Evolutionary conservation across 305 asterid species (phyloP).

Genomic region (Fraxinus baroniana): DNA sequence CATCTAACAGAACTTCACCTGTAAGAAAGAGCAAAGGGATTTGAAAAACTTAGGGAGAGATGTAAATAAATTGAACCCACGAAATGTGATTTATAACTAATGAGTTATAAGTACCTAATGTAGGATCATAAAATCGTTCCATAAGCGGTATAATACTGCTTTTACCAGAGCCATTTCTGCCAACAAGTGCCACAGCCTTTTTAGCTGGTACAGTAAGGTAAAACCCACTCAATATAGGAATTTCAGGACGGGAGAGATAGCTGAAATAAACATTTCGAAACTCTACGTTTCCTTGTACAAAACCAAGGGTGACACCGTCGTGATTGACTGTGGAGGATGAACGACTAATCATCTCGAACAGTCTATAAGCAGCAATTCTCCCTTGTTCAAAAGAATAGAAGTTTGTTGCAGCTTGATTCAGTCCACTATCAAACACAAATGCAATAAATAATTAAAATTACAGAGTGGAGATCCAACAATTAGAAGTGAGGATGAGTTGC

Average conservation of each 20-base stretch:
- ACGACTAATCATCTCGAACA: conserved; percentile 95
- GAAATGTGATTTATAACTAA: conserved; percentile 18
- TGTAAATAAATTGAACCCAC: conserved; percentile 14
- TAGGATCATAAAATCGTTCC: conserved; percentile 99
- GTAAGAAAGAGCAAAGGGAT: conserved; percentile 30
- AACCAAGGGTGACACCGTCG: conserved; percentile 77
- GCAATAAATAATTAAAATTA: conserved; percentile 15
- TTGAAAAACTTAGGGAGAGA: conserved; percentile 1
- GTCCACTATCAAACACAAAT: conserved; percentile 59
- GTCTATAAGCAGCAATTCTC: conserved; percentile 98
- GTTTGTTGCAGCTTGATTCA: conserved; percentile 99
- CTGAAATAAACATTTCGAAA: conserved; percentile 98
- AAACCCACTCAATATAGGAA: conserved; percentile 98
- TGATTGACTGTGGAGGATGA: conserved; percentile 79
- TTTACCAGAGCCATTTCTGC: conserved; percentile 99
- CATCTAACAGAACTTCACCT: conserved; percentile 99
- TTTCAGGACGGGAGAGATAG: conserved; percentile 96
- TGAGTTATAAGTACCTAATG: conserved; percentile 61
- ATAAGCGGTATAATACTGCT: conserved; percentile 99
- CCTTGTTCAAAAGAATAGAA: conserved; percentile 99
- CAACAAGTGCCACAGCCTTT: conserved; percentile 98
- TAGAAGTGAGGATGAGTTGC: conserved; percentile 36
- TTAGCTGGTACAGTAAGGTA: conserved; percentile 96
- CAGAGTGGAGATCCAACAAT: conserved; percentile 20
- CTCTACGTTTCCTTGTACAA: conserved; percentile 97